A percentile compares a stretch with the other conserved stretches of the same genome.
Evolutionary conservation across 306 rosid species (phyloP).

Genomic region (Crataegus laevigata): DNA sequence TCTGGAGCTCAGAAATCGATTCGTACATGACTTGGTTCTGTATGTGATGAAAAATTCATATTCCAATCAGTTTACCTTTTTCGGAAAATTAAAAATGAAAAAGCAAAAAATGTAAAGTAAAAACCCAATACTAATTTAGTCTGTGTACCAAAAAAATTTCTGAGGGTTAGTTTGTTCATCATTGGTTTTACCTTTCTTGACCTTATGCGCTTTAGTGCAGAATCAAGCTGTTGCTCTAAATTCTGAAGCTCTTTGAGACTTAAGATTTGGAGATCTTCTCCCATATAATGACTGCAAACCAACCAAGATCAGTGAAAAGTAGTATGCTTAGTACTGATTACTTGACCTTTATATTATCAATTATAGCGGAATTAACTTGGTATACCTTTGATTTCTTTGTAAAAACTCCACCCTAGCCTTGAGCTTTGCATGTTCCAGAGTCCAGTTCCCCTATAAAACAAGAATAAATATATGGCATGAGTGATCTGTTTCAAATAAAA

Average conservation of each 20-base stretch:
- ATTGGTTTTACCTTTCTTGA: slow-evolving; percentile 49
- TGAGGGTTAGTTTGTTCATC: not conserved
- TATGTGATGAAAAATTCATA: not conserved
- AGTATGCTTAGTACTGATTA: not conserved
- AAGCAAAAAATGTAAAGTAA: not conserved
- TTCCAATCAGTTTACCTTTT: not conserved
- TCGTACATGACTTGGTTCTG: slow-evolving; percentile 87
- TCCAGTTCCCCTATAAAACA: slow-evolving; percentile 57
- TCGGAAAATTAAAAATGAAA: not conserved
- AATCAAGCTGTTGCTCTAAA: slow-evolving; percentile 84
- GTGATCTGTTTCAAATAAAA: not conserved
- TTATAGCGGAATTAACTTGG: not conserved
- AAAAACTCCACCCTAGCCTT: slow-evolving; percentile 78
- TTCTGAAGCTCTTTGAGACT: slow-evolving; percentile 67
- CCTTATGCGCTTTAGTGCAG: slow-evolving; percentile 70
- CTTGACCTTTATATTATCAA: not conserved
- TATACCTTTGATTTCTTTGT: slow-evolving; percentile 54
- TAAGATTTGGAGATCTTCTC: slow-evolving; percentile 61
- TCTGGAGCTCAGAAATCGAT: slow-evolving; percentile 71
- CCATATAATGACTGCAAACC: slow-evolving; percentile 62
- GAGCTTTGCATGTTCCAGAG: slow-evolving; percentile 69
- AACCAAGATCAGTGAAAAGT: not conserved
- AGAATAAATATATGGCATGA: not conserved
- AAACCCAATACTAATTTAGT: not conserved
- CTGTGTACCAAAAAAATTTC: not conserved